These are phyloP conservation scores for Cladophialophora psammophila DNA, from an alignment of 2,329 filamentous ascomycete species.

Conservation along the genomic window DNA sequence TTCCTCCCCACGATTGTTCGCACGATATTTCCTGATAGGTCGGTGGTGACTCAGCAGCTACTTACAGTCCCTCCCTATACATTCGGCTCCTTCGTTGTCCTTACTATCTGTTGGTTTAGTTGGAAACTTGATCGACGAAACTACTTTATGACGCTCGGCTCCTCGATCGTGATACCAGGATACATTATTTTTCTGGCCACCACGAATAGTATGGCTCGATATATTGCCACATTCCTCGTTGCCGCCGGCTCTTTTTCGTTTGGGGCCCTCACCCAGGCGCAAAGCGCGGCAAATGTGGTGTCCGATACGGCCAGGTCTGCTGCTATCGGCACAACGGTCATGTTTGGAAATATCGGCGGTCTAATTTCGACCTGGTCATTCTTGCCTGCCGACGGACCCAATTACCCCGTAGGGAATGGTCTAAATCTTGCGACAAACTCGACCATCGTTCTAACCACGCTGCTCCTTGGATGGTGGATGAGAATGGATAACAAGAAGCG, in stretches of 20 bases:
- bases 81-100: slow-evolving; percentile 70
- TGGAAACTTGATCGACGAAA: slow-evolving; percentile 67
- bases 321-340: slow-evolving; percentile 72
- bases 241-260: slow-evolving; percentile 68
- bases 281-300: slow-evolving; percentile 73
- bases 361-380: slow-evolving; percentile 72
- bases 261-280: slow-evolving; percentile 70
- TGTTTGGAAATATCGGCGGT: slow-evolving; percentile 75
- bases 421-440: slow-evolving; percentile 69
- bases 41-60: slow-evolving; percentile 70
- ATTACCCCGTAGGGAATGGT: slow-evolving; percentile 75
- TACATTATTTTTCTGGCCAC: slow-evolving; percentile 75
- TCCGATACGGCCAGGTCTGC: slow-evolving; percentile 73
- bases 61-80: slow-evolving; percentile 74
- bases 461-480: slow-evolving; percentile 66
- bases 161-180: slow-evolving; percentile 71
- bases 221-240: slow-evolving; percentile 74
- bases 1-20: slow-evolving; percentile 74
- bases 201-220: slow-evolving; percentile 62
- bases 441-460: slow-evolving; percentile 61
- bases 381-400: slow-evolving; percentile 67
- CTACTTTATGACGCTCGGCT: slow-evolving; percentile 66
- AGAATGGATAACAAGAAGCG: slow-evolving; percentile 67
- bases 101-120: slow-evolving; percentile 67
- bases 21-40: slow-evolving; percentile 68